Evolutionary conservation across 352 stramenopile genomes (phyloP).

Genomic region (Nothophytophthora sp.): DNA sequence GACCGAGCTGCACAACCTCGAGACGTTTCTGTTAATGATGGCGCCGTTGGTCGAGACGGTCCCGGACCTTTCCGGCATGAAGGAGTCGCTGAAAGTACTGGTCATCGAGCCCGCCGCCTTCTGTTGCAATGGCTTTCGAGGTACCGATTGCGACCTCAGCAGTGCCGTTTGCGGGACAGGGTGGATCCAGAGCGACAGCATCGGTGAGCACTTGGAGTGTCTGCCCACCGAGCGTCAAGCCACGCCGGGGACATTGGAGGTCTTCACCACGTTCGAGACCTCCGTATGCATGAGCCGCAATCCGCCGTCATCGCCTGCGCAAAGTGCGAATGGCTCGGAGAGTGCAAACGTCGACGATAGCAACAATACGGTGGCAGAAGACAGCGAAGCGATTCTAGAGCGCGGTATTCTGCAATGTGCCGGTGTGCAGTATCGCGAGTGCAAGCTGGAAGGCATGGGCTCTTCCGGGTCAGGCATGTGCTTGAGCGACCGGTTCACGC

Average conservation of each 20-base stretch:
- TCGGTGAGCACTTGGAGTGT: background rate
- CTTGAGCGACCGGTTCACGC: conserved; percentile 22
- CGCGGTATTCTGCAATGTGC: conserved; percentile 11
- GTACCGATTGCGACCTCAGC: conserved; percentile 23
- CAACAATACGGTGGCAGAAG: too few species aligned
- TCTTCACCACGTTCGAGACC: conserved; percentile 20
- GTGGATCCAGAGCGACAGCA: background rate
- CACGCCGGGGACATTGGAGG: conserved; percentile 5
- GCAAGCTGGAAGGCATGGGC: too few species aligned
- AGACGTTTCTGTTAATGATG: conserved; percentile 22
- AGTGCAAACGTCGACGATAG: background rate
- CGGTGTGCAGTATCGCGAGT: conserved; percentile 31
- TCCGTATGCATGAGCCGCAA: conserved; percentile 10
- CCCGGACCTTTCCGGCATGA: conserved; percentile 19
- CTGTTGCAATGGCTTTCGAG: conserved; percentile 37
- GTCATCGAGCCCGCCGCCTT: conserved; percentile 9
- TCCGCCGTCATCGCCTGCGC: background rate
- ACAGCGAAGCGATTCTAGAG: conserved; percentile 8
- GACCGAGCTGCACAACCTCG: conserved; percentile 13
- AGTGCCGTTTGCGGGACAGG: conserved; percentile 11
- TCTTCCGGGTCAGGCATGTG: conserved; percentile 25
- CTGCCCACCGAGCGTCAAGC: conserved; percentile 2
- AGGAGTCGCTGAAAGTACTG: conserved; percentile 10
- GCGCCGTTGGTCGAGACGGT: conserved; percentile 16
- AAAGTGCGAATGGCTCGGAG: too few species aligned